Evolutionary conservation across 805 yeast genomes (phyloP), one percentile per base, ranked within the genome.

Genomic region (Saccharomycopsis synnaedendra): DNA sequence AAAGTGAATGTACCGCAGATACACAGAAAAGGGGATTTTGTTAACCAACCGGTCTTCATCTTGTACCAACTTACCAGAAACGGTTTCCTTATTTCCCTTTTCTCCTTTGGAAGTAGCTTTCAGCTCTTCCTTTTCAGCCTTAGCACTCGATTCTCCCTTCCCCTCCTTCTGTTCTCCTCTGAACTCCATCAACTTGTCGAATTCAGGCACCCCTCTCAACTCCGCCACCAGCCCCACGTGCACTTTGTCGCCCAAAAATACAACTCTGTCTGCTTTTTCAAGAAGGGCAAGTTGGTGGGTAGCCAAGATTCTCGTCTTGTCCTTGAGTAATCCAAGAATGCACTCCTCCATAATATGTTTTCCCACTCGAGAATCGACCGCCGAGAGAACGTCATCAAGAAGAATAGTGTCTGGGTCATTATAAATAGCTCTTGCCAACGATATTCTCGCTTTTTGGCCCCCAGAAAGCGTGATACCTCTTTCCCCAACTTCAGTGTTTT

Each of bases 321-420:
- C 63, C 42, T 61, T 62, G 51, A 83, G 58, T 40, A 73, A 54
- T 0, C 79, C 83, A 51, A 70, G 46, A 42, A 83, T 57, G 59
- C 90, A 83, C 32, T 70, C 60, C 42, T 74, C 69, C 66, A 81
- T 73, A 46, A 82, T 80, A 56, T 79, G 84, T 50, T 73, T 71
- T 4, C 86, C 87, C 42, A 82, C 88, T 54, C 79, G 76, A 36
- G 85, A 85, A 60, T 82, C 88, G 11, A 82, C 88, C 5, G 89
- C 88, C 60, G 81, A 73, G 42, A 82, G 67, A 19, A 82, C 83
- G 58, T 82, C 89, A 58, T 82, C 89, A 46, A 82, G 60, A 46
- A 82, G 59, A 42, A 79, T 67, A 9, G 80, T 77, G 54, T 80
- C 82, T 9, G 69, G 70, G 33, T 76, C 67, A 5, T 76, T 71